Evolutionary conservation across 2,329 filamentous ascomycete genomes (phyloP), one percentile per base, ranked within the genome.

Genomic region (Neopestalotiopsis clavispora): DNA sequence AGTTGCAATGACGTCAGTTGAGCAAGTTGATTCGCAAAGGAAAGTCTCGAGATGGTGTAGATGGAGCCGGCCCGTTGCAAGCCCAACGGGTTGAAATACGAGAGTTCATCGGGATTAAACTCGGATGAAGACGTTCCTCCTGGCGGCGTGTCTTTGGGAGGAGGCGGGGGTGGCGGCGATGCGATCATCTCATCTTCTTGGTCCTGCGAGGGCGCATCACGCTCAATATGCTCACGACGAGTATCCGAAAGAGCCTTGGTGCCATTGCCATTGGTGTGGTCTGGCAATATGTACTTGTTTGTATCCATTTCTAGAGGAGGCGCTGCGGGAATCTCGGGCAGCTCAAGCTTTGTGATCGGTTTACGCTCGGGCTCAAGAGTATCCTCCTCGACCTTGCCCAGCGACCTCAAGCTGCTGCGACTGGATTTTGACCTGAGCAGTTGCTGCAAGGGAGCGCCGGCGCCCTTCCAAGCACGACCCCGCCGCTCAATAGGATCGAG

Each of bases 21-120:
- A 62, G 94, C 93, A 66, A 98, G 89, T 80, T 98, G 96, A 75
- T 93, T 97, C 71, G 94, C 93, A 79, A 99, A 97, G 6, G 95
- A 98, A 42, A 92, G 92, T 59, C 95, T 90, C 2, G 94, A 97
- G 69, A 99, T 88, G 1, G 96, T 97, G 81, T 97, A 98, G 73
- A 98, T 94, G 45, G 95, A 98, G 57, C 93, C 93, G 3, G 94
- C 87, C 13, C 94, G 88, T 69, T 88, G 89, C 60, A 90, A 84
- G 28, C 88, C 88, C 58, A 89, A 85, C 4, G 89, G 88, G 49
- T 91, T 90, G 78, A 94, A 93, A 78, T 92, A 92, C 49, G 87
- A 84, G 52, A 85, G 82, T 40, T 87, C 81, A 67, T 88, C 86
- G 58, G 85, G 81, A 17, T 84, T 83, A 71, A 83, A 87, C 38